Evolutionary conservation across 1,284 basidiomycete genomes (phyloP).

Genomic region (Blastosporella zonata): DNA sequence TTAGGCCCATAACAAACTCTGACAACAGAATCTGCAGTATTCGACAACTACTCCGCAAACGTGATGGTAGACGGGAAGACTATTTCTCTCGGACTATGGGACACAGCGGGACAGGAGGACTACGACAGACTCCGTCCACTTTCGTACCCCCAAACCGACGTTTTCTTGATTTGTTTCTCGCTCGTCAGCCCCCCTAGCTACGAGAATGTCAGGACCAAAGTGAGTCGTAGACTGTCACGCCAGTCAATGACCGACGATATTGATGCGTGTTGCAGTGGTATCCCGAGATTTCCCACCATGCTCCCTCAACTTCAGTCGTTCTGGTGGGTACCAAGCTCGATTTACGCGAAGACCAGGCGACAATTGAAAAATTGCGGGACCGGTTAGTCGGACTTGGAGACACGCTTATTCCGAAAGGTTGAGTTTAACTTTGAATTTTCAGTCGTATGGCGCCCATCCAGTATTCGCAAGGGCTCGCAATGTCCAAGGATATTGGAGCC

Average conservation of each 20-base stretch:
- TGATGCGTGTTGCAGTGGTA: constrained; percentile 68
- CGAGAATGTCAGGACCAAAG: constrained; percentile 98
- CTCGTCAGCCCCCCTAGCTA: constrained; percentile 96
- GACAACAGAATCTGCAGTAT: constrained; percentile 52
- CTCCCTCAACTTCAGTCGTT: constrained; percentile 91
- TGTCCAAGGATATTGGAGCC: constrained; percentile 93
- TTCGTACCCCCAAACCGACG: constrained; percentile 98
- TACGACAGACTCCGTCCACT: constrained; percentile 97
- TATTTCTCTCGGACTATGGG: constrained; percentile 96
- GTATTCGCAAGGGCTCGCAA: constrained; percentile 86
- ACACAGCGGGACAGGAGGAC: constrained; percentile 99
- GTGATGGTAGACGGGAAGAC: constrained; percentile 99
- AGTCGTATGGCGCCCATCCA: constrained; percentile 94
- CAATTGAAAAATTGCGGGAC: constrained; percentile 91
- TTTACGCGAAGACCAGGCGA: constrained; percentile 90
- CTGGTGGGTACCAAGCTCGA: constrained; percentile 98
- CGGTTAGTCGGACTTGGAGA: constrained; percentile 44
- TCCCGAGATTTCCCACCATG: constrained; percentile 96
- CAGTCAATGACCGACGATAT: constrained; percentile 1
- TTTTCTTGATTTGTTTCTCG: constrained; percentile 99
- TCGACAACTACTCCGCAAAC: constrained; percentile 94
- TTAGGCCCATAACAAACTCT: constrained; percentile 2
- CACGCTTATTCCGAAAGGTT: not conserved
- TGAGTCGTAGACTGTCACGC: constrained; percentile 31
- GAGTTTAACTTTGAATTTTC: constrained; percentile 12